Conservation (phyloP, 176 grass and related monocot genomes). For the Ensete ventricosum region DNA sequence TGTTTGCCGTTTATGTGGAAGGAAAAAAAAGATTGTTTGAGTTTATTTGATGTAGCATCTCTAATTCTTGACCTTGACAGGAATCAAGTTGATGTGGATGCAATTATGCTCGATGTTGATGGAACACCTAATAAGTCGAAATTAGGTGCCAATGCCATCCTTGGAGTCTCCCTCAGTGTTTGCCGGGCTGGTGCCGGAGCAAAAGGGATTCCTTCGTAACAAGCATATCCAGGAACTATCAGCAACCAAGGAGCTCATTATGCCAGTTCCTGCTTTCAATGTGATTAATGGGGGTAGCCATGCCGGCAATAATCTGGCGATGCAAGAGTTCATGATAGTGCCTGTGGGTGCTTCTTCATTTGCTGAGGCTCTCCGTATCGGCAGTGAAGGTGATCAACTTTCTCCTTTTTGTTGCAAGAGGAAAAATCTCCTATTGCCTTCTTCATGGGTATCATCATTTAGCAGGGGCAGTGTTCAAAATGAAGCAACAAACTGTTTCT, state of each 20-base stretch:
- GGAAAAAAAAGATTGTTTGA: neutral
- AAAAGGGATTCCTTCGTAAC: slow-evolving; percentile 78
- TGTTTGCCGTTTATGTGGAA: neutral
- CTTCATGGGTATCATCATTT: neutral
- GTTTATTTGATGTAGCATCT: neutral
- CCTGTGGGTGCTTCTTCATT: slow-evolving; percentile 80
- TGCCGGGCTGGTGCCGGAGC: slow-evolving; percentile 74
- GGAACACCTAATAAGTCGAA: slow-evolving; percentile 89
- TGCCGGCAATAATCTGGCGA: slow-evolving; percentile 94
- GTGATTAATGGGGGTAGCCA: slow-evolving; percentile 98
- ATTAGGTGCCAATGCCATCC: slow-evolving; percentile 90
- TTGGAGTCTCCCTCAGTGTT: slow-evolving; percentile 92
- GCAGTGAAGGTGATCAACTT: slow-evolving; percentile 60
- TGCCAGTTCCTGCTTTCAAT: slow-evolving; percentile 98
- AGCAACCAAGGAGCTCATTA: slow-evolving; percentile 76
- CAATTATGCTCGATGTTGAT: slow-evolving; percentile 91
- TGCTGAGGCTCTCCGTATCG: slow-evolving; percentile 73
- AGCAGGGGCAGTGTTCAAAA: neutral
- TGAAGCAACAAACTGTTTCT: neutral
- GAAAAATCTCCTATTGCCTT: neutral
- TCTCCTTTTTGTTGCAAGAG: neutral
- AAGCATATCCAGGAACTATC: slow-evolving; percentile 89
- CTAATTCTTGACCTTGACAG: slow-evolving; percentile 34
- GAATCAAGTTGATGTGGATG: slow-evolving; percentile 80
- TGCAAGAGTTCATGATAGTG: slow-evolving; percentile 99